Evolutionary conservation across 192 early-diverging fungal genomes (phyloP).

Genomic region (Mortierella antarctica): DNA sequence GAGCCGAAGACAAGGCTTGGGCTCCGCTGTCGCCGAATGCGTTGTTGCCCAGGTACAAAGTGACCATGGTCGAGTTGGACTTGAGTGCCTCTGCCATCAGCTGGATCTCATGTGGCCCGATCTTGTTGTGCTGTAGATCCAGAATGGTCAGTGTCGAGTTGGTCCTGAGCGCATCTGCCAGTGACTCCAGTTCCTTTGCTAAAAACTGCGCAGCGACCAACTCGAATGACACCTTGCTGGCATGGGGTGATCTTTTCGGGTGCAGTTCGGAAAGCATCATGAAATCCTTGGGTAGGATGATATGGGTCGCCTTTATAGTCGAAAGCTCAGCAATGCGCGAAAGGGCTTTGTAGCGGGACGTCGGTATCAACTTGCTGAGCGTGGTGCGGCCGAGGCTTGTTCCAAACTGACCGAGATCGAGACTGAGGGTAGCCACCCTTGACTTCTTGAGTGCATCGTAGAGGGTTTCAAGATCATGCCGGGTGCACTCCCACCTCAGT

Average conservation of each 20-base stretch:
- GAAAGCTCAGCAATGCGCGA: background rate
- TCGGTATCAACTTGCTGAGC: slow-evolving; percentile 5
- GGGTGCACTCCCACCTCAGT: background rate
- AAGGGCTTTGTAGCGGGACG: slow-evolving; percentile 1
- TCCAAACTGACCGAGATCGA: slow-evolving; percentile 14
- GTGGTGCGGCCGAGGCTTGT: background rate
- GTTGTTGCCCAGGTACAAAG: background rate
- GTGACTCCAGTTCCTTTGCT: background rate
- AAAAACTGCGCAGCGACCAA: background rate
- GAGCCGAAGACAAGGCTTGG: background rate
- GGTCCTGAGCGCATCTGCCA: slow-evolving; percentile 2
- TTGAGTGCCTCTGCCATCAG: slow-evolving; percentile 4
- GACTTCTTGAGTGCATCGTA: slow-evolving; percentile 9
- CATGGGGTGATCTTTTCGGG: slow-evolving; percentile 7
- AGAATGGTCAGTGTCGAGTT: background rate
- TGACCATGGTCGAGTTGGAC: background rate
- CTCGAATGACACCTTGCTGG: slow-evolving; percentile 3
- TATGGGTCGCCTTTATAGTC: slow-evolving; percentile 4
- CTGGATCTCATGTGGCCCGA: background rate
- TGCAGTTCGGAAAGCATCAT: slow-evolving; percentile 7
- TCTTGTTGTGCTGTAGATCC: background rate
- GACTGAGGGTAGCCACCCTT: slow-evolving; percentile 10
- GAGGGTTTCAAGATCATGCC: background rate
- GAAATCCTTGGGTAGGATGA: background rate
- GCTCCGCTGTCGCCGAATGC: background rate